Evolutionary conservation across 2,329 filamentous ascomycete genomes (phyloP), one percentile per base, ranked within the genome.

Genomic region (Alternaria brassicicola): DNA sequence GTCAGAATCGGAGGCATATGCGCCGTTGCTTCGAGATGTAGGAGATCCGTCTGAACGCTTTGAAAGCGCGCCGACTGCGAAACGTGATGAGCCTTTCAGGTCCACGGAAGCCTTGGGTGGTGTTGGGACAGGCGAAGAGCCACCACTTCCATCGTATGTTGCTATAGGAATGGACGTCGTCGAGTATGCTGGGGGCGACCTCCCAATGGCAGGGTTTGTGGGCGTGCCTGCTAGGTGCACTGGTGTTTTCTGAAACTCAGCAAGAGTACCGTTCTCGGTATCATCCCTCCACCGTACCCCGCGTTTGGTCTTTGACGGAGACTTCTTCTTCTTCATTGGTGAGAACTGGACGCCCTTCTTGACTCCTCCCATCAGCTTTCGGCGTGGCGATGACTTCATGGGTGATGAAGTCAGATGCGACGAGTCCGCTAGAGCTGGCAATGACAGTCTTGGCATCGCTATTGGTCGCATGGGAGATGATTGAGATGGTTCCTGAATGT

Each of bases 221-320:
- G 87, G 85, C 1, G 86, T 85, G 2, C 82, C 82, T 15, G 85
- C 81, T 8, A 84, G 77, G 72, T 89, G 90, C 75, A 93, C 86
- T 1, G 95, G 94, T 3, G 94, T 97, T 78, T 92, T 92, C 72
- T 94, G 91, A 73, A 94, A 97, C 74, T 98, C 95, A 10, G 91
- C 93, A 55, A 98, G 81, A 1, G 89, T 88, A 23, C 93, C 93
- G 50, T 94, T 88, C 71, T 96, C 90, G 2, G 89, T 92, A 69
- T 98, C 95, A 70, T 96, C 93, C 57, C 92, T 88, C 95, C 95
- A 99, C 64, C 94, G 87, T 6, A 99, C 94, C 43, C 85, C 89
- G 59, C 93, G 86, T 78, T 92, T 92, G 54, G 80, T 61, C 67
- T 85, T 85, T 35, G 77, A 76, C 1, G 88, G 86, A 9, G 86